Conservation (phyloP, 2,329 filamentous ascomycete genomes). For the Trichoderma asperellum region DNA sequence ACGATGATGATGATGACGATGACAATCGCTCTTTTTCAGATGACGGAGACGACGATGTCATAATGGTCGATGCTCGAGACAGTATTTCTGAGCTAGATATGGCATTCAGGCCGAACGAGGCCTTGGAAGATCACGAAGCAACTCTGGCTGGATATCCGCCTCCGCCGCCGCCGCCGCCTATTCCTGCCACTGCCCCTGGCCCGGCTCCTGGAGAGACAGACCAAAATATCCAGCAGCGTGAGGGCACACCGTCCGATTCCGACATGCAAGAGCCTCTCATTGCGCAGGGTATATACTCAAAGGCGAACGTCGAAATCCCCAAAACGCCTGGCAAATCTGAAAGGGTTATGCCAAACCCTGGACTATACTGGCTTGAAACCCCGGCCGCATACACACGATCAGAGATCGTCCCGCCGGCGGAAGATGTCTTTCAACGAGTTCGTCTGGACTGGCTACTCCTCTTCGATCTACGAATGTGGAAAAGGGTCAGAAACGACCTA, state of each 20-base stretch:
- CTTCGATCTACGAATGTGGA: slow-evolving; percentile 96
- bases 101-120: slow-evolving; percentile 60
- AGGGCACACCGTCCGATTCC: slow-evolving; percentile 71
- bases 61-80: slow-evolving; percentile 59
- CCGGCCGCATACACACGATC: slow-evolving; percentile 69
- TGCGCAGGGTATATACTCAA: slow-evolving; percentile 63
- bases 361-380: slow-evolving; percentile 84
- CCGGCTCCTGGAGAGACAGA: not conserved
- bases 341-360: slow-evolving; percentile 61
- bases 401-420: slow-evolving; percentile 69
- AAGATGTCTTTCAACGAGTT: slow-evolving; percentile 87
- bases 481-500: slow-evolving; percentile 87
- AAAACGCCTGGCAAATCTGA: slow-evolving; percentile 71
- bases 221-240: slow-evolving; percentile 53
- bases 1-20: slow-evolving; percentile 63
- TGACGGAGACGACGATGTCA: slow-evolving; percentile 59
- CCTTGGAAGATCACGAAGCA: slow-evolving; percentile 75
- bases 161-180: slow-evolving; percentile 65
- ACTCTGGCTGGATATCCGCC: slow-evolving; percentile 75
- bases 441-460: slow-evolving; percentile 92
- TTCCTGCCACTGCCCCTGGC: slow-evolving; percentile 45
- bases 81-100: slow-evolving; percentile 51
- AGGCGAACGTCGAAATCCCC: slow-evolving; percentile 73
- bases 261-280: slow-evolving; percentile 69
- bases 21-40: slow-evolving; percentile 45